Percentiles rank a stretch among this genome's conserved stretches.
Conservation (phyloP, 371 early-diverging fungal genomes). For the Polyrhizophydium stewartii region DNA sequence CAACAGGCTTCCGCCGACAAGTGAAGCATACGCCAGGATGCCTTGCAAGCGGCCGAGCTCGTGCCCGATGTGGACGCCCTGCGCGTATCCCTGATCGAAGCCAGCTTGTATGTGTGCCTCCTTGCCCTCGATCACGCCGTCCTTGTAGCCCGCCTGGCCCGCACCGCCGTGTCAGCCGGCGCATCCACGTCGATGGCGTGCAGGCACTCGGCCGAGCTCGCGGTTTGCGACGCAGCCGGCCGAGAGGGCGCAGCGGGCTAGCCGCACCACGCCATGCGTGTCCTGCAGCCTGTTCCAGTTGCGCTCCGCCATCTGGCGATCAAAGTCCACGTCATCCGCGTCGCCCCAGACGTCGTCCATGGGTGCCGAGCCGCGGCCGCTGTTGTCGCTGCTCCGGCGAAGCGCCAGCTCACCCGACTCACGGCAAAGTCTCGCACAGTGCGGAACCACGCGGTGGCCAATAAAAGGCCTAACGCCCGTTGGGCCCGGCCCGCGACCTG, state of each 20-base stretch:
- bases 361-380: too few species aligned
- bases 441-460: too few species aligned
- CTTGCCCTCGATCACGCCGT: constrained; percentile 61
- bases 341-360: constrained; percentile 16
- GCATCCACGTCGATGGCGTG: not conserved
- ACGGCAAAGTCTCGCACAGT: too few species aligned
- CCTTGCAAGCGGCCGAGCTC: constrained; percentile 50
- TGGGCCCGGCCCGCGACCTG: too few species aligned
- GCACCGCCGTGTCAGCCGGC: not conserved
- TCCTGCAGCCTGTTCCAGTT: constrained; percentile 54
- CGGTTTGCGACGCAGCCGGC: not conserved
- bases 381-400: too few species aligned
- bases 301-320: constrained; percentile 45
- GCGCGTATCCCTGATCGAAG: constrained; percentile 55
- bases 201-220: not conserved
- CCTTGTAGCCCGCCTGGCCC: constrained; percentile 57
- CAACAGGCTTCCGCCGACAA: too few species aligned
- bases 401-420: too few species aligned
- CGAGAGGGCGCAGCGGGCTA: not conserved
- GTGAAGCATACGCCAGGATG: constrained; percentile 44
- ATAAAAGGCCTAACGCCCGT: too few species aligned
- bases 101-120: constrained; percentile 58
- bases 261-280: constrained; percentile 52
- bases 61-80: constrained; percentile 41
- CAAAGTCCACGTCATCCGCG: constrained; percentile 43